Evolutionary conservation across 805 yeast genomes (phyloP), one percentile per base, ranked within the genome.

Genomic region (Yarrowia sp.): DNA sequence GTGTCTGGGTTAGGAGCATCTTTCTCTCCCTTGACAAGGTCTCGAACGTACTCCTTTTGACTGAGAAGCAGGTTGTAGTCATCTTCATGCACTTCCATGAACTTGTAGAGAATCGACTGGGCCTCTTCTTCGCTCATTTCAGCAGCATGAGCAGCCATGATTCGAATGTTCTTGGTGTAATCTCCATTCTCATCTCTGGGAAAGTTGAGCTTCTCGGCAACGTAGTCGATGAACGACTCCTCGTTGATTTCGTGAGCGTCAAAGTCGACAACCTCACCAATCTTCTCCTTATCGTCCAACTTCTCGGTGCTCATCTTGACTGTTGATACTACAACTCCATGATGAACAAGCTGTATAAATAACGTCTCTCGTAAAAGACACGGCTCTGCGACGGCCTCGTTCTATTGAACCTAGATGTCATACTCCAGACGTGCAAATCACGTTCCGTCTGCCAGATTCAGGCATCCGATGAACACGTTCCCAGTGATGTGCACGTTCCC

Each of bases 181-280:
- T 16, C 8, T 9, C 49, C 49, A 19, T 45, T 16, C n/a, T 45
- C 49, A 12, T 16, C 49, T 45, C 9, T 11, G 32, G 49, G 49
- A 10, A 19, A 45, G 49, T 45, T 45, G 49, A 45, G 49, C 32
- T 45, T 45, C 49, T 45, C 49, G 26, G 49, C 49, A 11, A 45
- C 49, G 49, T 45, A 45, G 32, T 45, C 49, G 10, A 45, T 19
- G 32, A 45, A 45, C 19, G 49, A 45, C 32, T 42, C 46, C 46
- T 42, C 46, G 46, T 42, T 15, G 46, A 42, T 10, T n/a, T 42
- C 46, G n/a, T 15, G 10, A 4, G 46, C 16, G 19, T 15, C 16
- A 15, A 42, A 42, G 46, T 42, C 46, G 16, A 42, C 16, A n/a
- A 42, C 46, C 46, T 42, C 46, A 8, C 46, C 46, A n/a, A 42